These are phyloP conservation scores for Cystobasidium tubakii DNA, from an alignment of 768 basidiomycete species.

Conservation along the genomic window DNA sequence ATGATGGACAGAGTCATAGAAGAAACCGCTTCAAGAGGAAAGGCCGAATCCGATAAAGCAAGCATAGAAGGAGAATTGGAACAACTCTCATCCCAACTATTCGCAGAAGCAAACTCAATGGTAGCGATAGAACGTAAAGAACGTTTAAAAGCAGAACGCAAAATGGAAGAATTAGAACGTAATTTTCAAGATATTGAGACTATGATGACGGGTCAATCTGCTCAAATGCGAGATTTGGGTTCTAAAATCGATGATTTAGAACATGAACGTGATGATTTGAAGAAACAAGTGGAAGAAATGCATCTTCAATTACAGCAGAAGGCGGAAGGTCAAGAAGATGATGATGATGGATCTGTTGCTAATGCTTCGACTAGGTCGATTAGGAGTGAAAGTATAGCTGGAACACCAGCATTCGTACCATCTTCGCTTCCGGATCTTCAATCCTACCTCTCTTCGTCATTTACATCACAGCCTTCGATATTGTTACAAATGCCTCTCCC, in stretches of 20 bases:
- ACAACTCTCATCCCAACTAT: conserved; percentile 82
- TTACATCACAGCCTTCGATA: not conserved
- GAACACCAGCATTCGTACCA: not conserved
- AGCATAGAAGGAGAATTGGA: conserved; percentile 91
- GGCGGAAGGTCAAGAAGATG: conserved; percentile 17
- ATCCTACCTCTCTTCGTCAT: not conserved
- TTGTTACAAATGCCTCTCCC: conserved; percentile 17
- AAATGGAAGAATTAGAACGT: conserved; percentile 43
- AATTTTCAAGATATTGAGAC: conserved; percentile 39
- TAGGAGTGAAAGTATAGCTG: not conserved
- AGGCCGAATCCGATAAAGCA: conserved; percentile 65
- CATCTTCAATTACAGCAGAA: conserved; percentile 33
- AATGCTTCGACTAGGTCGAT: conserved; percentile 5
- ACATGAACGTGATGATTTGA: conserved; percentile 38
- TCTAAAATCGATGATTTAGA: conserved; percentile 35
- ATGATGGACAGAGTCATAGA: conserved; percentile 93
- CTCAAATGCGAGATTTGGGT: conserved; percentile 41
- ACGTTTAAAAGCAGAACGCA: conserved; percentile 52
- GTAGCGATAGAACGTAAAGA: conserved; percentile 81
- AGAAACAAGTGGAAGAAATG: conserved; percentile 41
- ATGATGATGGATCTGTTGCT: not conserved
- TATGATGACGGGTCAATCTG: conserved; percentile 40
- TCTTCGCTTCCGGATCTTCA: not conserved
- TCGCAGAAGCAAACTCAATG: conserved; percentile 92
- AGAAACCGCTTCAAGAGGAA: conserved; percentile 81